These are phyloP conservation scores for Corchorus capsularis DNA, from an alignment of 345 rosid genomes.

Conservation along the genomic window DNA sequence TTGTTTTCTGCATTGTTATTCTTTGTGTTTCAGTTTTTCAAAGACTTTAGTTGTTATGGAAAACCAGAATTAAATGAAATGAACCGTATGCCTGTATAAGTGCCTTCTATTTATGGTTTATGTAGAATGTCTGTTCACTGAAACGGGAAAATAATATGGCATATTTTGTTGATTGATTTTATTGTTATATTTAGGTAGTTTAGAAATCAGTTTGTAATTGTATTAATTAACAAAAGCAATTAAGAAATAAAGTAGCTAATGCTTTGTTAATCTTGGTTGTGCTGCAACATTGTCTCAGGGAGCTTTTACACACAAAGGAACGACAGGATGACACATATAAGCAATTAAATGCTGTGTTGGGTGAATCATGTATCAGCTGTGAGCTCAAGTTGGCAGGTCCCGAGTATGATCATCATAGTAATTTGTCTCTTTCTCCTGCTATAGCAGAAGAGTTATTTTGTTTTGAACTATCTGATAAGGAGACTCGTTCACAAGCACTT, in stretches of 20 bases:
- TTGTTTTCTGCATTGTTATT: background rate
- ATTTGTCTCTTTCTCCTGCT: conserved; percentile 55
- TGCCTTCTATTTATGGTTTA: background rate
- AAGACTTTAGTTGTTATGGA: background rate
- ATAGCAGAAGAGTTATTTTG: conserved; percentile 61
- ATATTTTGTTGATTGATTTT: background rate
- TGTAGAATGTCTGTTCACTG: background rate
- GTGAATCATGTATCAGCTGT: conserved; percentile 76
- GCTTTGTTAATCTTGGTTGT: conserved; percentile 11
- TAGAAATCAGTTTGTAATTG: background rate
- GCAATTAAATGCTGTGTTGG: conserved; percentile 66
- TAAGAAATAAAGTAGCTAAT: background rate
- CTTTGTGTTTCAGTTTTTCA: background rate
- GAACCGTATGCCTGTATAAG: background rate
- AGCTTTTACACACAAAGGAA: conserved; percentile 60
- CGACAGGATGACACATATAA: conserved; percentile 61
- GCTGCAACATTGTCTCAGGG: conserved; percentile 45
- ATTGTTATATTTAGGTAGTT: background rate
- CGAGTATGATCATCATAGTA: conserved; percentile 61
- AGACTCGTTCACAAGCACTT: conserved; percentile 53
- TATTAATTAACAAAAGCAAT: background rate
- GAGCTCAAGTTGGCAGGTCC: conserved; percentile 72
- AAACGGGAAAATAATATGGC: background rate
- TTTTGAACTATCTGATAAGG: conserved; percentile 52
- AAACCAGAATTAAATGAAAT: background rate